Evolutionary conservation across 352 stramenopile genomes (phyloP), one percentile per base, ranked within the genome.

Genomic region (Phytophthora pistaciae): DNA sequence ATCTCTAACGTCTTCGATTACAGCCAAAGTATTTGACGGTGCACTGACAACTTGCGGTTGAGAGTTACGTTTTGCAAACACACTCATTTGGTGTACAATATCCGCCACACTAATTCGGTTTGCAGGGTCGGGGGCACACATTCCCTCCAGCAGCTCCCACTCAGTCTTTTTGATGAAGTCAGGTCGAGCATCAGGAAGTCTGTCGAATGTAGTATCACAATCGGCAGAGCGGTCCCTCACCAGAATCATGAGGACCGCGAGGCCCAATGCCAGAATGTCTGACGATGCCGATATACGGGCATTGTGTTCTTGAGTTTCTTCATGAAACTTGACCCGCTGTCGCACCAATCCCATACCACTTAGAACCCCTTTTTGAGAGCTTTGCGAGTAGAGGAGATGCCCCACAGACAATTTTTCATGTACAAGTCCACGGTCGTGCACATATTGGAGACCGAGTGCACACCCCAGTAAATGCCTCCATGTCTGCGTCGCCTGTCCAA

Each of bases 371-470:
- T 65, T 70, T 27, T 60, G 40, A 5, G 60, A 63, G 23, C 21
- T 48, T 9, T 70, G 54, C 0, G 55, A 65, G 21, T 63, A 66
- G 1, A 70, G 60, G 13, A 68, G 27, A 29, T 68, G 20, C 8
- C 5, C 36, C 52, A 40, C 33, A 53, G 58, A 59, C 53, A 68
- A 52, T 23, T 13, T 13, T 42, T 68, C 20, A 49, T 73, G 60
- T 11, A 73, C 60, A 11, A 73, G 53, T 9, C 66, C 66, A 1
- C 48, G 54, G 1, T 73, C 60, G 3, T 73, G 66, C 7, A 70
- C 61, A 13, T 70, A 70, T 9, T 65, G 54, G 9, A 70, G 49
- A 23, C 67, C 60, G 21, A 69, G 36, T 25, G 49, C 60, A 36
- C 55, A 69, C 3, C 60, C 67, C 53, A 68, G 59, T 14, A 72